Percentiles rank a stretch among this genome's conserved stretches.
Conservation (phyloP, 352 stramenopile species). For the Phytophthora pini region DNA sequence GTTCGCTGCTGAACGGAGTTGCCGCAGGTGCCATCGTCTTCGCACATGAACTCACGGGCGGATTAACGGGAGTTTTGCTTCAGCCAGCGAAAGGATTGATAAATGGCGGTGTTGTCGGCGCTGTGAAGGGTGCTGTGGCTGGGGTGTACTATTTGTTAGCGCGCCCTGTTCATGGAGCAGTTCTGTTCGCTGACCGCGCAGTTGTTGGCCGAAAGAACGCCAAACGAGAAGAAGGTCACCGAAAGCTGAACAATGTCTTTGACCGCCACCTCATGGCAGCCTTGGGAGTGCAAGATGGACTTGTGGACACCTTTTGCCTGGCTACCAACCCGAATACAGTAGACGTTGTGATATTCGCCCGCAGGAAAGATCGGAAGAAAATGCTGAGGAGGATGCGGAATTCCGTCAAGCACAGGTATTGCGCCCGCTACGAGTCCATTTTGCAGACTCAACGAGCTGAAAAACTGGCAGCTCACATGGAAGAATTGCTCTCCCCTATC, state of each 20-base stretch:
- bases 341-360: slow-evolving; percentile 33
- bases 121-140: slow-evolving; percentile 33
- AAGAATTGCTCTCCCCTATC: slow-evolving; percentile 2
- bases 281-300: slow-evolving; percentile 30
- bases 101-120: slow-evolving; percentile 33
- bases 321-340: slow-evolving; percentile 28
- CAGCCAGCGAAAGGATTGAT: slow-evolving; percentile 37
- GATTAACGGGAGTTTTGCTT: slow-evolving; percentile 50
- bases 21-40: slow-evolving; percentile 31
- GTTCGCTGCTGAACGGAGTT: slow-evolving; percentile 46
- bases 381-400: slow-evolving; percentile 26
- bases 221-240: slow-evolving; percentile 45
- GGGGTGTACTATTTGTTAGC: slow-evolving; percentile 39
- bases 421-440: slow-evolving; percentile 22
- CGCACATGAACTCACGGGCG: slow-evolving; percentile 47
- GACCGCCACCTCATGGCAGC: slow-evolving; percentile 37
- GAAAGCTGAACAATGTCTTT: slow-evolving; percentile 36
- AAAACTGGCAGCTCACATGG: slow-evolving; percentile 16
- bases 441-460: slow-evolving; percentile 12
- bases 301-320: slow-evolving; percentile 32
- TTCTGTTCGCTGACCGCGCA: slow-evolving; percentile 51
- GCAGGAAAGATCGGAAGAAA: slow-evolving; percentile 35
- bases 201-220: slow-evolving; percentile 48
- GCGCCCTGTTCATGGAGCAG: slow-evolving; percentile 46
- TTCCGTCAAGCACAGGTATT: slow-evolving; percentile 28